Evolutionary conservation across 192 early-diverging fungal genomes (phyloP).

Genomic region (Thoreauomyces humboldtii): DNA sequence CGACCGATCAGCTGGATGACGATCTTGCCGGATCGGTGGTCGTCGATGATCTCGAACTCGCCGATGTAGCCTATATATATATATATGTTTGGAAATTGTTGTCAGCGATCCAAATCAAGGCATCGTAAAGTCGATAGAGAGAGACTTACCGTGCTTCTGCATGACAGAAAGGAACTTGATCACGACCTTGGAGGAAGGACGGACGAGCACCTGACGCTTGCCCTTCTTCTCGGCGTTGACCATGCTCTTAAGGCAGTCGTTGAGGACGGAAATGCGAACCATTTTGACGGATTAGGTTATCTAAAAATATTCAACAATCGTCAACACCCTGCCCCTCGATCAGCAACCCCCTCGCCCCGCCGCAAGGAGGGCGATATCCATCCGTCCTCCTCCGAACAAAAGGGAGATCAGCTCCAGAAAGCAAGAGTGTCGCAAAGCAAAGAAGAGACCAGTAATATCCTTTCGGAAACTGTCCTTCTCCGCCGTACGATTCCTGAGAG

Average conservation of each 20-base stretch:
- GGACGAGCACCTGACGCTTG: conserved; percentile 96
- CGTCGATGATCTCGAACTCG: conserved; percentile 98
- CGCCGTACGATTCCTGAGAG: conserved; percentile 20
- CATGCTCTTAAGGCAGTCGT: conserved; percentile 97
- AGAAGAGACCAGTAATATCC: no score
- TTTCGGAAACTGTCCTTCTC: neutral
- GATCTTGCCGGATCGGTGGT: conserved; percentile 97
- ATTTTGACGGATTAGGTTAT: conserved; percentile 48
- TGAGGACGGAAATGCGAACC: conserved; percentile 93
- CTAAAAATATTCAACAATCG: neutral
- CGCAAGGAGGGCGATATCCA: neutral
- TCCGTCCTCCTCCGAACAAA: neutral
- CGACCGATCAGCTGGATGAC: conserved; percentile 98
- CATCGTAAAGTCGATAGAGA: no score
- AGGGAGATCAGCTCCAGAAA: neutral
- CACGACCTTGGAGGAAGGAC: conserved; percentile 97
- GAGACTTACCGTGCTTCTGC: conserved; percentile 90
- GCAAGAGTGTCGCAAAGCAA: neutral
- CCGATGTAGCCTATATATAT: conserved; percentile 84
- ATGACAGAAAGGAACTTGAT: conserved; percentile 98
- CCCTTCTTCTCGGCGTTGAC: conserved; percentile 98
- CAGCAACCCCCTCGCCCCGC: no score
- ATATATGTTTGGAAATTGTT: no score
- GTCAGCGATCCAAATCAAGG: no score
- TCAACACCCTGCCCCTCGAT: neutral